These are phyloP conservation scores for Alternaria arborescens DNA, from an alignment of 2,329 filamentous ascomycete species.

Conservation along the genomic window DNA sequence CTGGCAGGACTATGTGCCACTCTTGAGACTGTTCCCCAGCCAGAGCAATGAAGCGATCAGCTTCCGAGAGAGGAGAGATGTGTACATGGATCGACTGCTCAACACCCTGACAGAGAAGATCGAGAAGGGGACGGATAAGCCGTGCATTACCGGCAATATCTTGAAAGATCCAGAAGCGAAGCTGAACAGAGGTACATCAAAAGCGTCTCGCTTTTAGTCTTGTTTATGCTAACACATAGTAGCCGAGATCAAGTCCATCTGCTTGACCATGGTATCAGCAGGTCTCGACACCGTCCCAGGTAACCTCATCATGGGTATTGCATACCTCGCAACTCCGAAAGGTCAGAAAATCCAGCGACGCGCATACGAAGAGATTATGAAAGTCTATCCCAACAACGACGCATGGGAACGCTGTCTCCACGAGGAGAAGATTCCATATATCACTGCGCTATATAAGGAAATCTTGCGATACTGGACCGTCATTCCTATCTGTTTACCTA, in stretches of 20 bases:
- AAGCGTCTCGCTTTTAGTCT: neutral
- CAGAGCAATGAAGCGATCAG: slow-evolving; percentile 70
- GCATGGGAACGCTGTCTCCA: slow-evolving; percentile 77
- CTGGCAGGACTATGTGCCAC: slow-evolving; percentile 84
- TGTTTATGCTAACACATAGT: slow-evolving; percentile 20
- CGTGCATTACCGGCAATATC: slow-evolving; percentile 75
- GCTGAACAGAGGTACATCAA: slow-evolving; percentile 66
- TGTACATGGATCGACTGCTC: slow-evolving; percentile 68
- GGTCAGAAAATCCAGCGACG: slow-evolving; percentile 75
- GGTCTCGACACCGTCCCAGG: slow-evolving; percentile 83
- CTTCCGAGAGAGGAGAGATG: slow-evolving; percentile 73
- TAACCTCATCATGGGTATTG: slow-evolving; percentile 81
- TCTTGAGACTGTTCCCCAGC: slow-evolving; percentile 71
- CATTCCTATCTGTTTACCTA: slow-evolving; percentile 79
- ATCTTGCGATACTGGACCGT: slow-evolving; percentile 81
- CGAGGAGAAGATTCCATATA: slow-evolving; percentile 79
- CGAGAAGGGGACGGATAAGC: slow-evolving; percentile 69
- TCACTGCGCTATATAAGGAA: slow-evolving; percentile 81
- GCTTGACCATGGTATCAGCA: slow-evolving; percentile 81
- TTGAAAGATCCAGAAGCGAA: slow-evolving; percentile 74
- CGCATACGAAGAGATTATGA: slow-evolving; percentile 74
- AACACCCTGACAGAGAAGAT: slow-evolving; percentile 69
- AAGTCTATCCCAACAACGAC: slow-evolving; percentile 75
- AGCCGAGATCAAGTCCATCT: slow-evolving; percentile 82
- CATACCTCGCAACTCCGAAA: slow-evolving; percentile 72